These are phyloP conservation scores for Fusarium nematophilum DNA, from an alignment of 2,329 filamentous ascomycete genomes.

Conservation along the genomic window DNA sequence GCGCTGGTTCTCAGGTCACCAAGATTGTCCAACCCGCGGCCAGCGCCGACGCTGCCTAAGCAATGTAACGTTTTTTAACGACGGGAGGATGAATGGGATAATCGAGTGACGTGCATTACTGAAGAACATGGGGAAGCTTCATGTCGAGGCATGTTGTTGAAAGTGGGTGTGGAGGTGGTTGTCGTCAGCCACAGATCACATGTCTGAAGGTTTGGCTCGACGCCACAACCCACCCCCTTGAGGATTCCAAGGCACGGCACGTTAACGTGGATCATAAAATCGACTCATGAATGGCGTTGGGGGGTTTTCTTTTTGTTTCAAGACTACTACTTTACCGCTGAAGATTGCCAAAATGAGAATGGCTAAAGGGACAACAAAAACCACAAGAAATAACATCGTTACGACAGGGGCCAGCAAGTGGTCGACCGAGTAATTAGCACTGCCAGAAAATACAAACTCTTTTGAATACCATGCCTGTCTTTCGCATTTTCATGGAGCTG, in stretches of 20 bases:
- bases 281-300: constrained; percentile 44
- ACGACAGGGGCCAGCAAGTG: neutral
- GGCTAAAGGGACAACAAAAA: constrained; percentile 14
- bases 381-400: constrained; percentile 3
- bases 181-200: constrained; percentile 35
- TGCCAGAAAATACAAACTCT: constrained; percentile 30
- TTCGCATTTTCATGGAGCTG: too few species aligned
- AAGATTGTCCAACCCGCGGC: constrained; percentile 83
- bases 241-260: constrained; percentile 22
- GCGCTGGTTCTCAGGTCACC: constrained; percentile 87
- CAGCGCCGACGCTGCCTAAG: constrained; percentile 84
- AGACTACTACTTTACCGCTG: constrained; percentile 23
- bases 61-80: constrained; percentile 15
- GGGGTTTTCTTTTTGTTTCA: constrained; percentile 36
- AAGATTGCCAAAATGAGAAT: constrained; percentile 32
- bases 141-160: constrained; percentile 33
- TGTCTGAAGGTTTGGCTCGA: constrained; percentile 23
- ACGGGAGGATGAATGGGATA: constrained; percentile 34
- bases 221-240: constrained; percentile 15
- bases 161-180: constrained; percentile 14
- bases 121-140: constrained; percentile 11
- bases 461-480: constrained; percentile 15
- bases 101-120: constrained; percentile 29
- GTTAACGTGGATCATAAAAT: constrained; percentile 38
- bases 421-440: constrained; percentile 8